These are phyloP conservation scores for Podila clonocystis DNA, from an alignment of 192 early-diverging fungal species.

Conservation along the genomic window DNA sequence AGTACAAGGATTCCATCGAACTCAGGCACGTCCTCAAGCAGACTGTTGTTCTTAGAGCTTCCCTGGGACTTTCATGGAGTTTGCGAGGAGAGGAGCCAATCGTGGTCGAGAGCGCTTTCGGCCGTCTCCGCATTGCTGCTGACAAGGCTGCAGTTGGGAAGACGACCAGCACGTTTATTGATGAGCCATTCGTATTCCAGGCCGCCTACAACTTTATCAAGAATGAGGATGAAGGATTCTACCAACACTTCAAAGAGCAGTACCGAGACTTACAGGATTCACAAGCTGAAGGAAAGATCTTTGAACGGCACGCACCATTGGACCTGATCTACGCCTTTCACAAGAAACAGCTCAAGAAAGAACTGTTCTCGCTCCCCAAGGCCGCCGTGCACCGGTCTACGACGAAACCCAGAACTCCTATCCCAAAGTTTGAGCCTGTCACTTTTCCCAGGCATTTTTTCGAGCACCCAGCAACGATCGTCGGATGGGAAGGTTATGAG, in stretches of 20 bases:
- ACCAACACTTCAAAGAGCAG: conserved; percentile 23
- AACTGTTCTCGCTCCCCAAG: conserved; percentile 43
- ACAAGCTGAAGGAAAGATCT: conserved; percentile 25
- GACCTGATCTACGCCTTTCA: conserved; percentile 41
- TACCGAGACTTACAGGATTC: conserved; percentile 45
- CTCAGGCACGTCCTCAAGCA: conserved; percentile 42
- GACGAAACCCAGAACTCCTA: conserved; percentile 13
- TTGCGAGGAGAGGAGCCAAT: conserved; percentile 46
- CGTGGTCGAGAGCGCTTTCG: conserved; percentile 39
- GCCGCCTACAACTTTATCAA: conserved; percentile 22
- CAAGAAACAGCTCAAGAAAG: conserved; percentile 38
- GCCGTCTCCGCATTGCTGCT: conserved; percentile 36
- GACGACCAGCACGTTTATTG: conserved; percentile 31
- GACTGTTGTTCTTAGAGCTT: conserved; percentile 41
- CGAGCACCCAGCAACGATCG: conserved; percentile 28
- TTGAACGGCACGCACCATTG: conserved; percentile 34
- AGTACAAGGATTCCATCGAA: conserved; percentile 28
- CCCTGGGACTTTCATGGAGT: conserved; percentile 46
- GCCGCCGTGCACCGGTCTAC: conserved; percentile 14
- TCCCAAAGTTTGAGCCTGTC: conserved; percentile 38
- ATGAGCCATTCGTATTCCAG: conserved; percentile 28
- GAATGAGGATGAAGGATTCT: conserved; percentile 30
- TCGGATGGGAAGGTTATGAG: conserved; percentile 38
- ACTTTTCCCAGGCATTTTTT: conserved; percentile 35
- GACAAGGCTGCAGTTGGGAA: conserved; percentile 22